phyloP scores from a whole-genome alignment of 345 rosid genomes.

The Ricinus communis region DNA sequence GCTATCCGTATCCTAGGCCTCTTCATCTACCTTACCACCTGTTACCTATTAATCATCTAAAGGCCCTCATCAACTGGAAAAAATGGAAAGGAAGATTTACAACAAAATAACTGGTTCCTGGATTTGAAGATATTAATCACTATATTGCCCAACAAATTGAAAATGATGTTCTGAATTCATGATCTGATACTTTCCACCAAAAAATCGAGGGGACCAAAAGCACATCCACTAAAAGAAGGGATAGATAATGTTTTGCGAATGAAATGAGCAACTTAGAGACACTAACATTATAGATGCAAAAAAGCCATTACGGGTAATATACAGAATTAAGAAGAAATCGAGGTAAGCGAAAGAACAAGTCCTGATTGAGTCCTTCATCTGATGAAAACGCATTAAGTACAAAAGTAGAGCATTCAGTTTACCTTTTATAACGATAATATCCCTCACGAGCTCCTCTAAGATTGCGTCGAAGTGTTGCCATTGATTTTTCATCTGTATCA shows the following conservation, averaged over 20 bases:
- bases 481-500: constrained; percentile 97
- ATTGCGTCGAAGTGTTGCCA: constrained; percentile 98
- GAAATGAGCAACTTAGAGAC: not conserved
- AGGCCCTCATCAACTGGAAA: not conserved
- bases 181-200: not conserved
- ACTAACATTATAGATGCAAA: not conserved
- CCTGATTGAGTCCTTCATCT: not conserved
- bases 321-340: not conserved
- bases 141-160: not conserved
- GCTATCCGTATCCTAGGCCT: not conserved
- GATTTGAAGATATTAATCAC: constrained; percentile 2
- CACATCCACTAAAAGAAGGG: constrained; percentile 1
- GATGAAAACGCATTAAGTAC: constrained; percentile 4
- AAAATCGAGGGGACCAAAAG: not conserved
- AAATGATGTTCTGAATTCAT: not conserved
- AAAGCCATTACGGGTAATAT: not conserved
- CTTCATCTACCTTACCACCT: not conserved
- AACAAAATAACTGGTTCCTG: not conserved
- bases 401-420: constrained; percentile 9
- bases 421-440: constrained; percentile 97
- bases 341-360: constrained; percentile 1
- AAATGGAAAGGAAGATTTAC: not conserved
- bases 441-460: constrained; percentile 89
- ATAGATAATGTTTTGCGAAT: not conserved
- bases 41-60: not conserved